Evolutionary conservation across 306 rosid genomes (phyloP), one percentile per base, ranked within the genome.

Genomic region (Pueraria montana): DNA sequence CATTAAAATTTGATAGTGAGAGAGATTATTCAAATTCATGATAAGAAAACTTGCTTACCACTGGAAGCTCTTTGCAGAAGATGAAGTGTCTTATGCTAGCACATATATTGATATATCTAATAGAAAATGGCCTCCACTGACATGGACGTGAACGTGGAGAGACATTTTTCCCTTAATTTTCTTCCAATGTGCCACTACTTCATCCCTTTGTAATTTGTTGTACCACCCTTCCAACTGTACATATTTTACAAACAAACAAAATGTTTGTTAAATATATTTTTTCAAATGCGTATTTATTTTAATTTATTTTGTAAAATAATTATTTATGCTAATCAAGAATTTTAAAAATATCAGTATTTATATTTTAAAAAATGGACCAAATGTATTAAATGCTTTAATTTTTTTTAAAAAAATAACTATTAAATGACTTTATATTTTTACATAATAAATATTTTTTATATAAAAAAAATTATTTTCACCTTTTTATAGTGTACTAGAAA

Each of bases 161-260:
- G 90, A 91, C 98, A 95, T 95, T 56, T 83, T 92, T 20, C 89
- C 97, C 83, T 89, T 85, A 6, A 93, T 86, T 82, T 95, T 93
- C 89, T 74, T 87, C 97, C 98, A 95, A 78, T 92, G 89, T 14
- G 94, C 98, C 68, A 92, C 94, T 52, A 93, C 94, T 87, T 95
- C 97, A 70, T 95, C 98, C 82, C 99, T 93, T 81, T 95, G 98
- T 34, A 93, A 87, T 84, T 68, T 92, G 42, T 85, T 93, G 81
- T 95, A 92, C 99, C 98, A 95, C 36, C 98, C 99, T 77, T 95
- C 94, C 88, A 95, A 67, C 99, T 95, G 89, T 85, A 84, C 59
- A 26, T 27, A 78, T 53, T n/a, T 53, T 53, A n/a, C 21, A 18
- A 1, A n/a, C n/a, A n/a, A n/a, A 52, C 1, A 49, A 36, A 6